Evolutionary conservation across 768 basidiomycete genomes (phyloP), one percentile per base, ranked within the genome.

Genomic region (Russula abietina): DNA sequence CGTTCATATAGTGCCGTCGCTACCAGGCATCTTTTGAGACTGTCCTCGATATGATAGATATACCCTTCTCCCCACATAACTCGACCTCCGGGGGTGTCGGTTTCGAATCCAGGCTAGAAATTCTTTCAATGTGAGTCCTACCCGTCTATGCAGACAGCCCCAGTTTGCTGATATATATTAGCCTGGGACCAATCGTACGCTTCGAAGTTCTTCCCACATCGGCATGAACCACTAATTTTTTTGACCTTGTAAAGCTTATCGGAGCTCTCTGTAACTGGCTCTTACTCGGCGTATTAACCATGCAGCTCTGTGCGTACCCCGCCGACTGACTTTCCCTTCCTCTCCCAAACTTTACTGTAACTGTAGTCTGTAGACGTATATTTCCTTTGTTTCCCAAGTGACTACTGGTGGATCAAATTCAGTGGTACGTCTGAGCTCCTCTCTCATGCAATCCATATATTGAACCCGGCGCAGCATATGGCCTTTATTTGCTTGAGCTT

Each of bases 221-320:
- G 22, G 38, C n/a, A 32, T 54, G 26, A 38, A 12, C 43, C 48
- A 30, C 54, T 55, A 19, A 28, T 6, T 30, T 19, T 28, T 22
- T 24, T 60, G 16, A 24, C 9, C 2, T 28, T 48, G 17, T 39
- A 2, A 39, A 61, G 60, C 26, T 61, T 14, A 24, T 61, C n/a
- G 60, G 60, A 38, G 50, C 41, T 39, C 30, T 61, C 26, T 0
- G 41, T n/a, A 22, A 30, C 36, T 61, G 55, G 54, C 11, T 50
- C 14, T 56, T 61, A 50, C 30, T 61, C 14, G 60, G 60, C n/a
- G 8, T 41, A 7, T 33, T 61, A 8, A 61, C 55, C 2, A 43
- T 56, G 60, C 60, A 61, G 22, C 26, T 56, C 17, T 61, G 60
- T 61, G 22, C 38, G 60, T 17, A 36, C 48, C n/a, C 54, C 10